These are phyloP conservation scores for Solanum etuberosum DNA, from an alignment of 257 asterid species.

Conservation along the genomic window DNA sequence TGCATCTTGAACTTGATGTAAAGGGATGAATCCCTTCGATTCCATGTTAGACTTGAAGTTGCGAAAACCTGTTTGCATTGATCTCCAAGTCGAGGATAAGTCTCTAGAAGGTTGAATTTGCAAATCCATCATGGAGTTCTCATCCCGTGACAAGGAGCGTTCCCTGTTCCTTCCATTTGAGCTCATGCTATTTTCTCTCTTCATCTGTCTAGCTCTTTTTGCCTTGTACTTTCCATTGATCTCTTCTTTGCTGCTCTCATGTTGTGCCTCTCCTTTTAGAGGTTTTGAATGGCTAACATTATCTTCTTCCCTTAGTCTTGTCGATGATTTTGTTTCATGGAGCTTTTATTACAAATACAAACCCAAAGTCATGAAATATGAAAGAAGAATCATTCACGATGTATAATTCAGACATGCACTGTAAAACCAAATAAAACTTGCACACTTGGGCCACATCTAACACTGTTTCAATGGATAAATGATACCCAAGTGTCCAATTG, in stretches of 20 bases:
- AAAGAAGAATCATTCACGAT: background rate
- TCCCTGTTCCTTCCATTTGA: conserved; percentile 9
- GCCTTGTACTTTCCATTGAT: conserved; percentile 13
- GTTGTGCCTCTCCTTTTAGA: conserved; percentile 3
- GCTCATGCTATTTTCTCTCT: conserved; percentile 8
- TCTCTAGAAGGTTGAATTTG: conserved; percentile 23
- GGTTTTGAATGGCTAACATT: conserved; percentile 13
- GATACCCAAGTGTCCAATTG: background rate
- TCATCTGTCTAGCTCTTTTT: conserved; percentile 16
- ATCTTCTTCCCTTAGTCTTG: conserved; percentile 20
- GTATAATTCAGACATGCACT: background rate
- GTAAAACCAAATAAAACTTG: background rate
- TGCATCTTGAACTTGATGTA: conserved; percentile 28
- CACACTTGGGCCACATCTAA: background rate
- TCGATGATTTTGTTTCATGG: conserved; percentile 19
- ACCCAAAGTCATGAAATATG: conserved; percentile 2
- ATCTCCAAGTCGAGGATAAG: conserved; percentile 46
- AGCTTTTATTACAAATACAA: conserved; percentile 16
- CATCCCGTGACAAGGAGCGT: background rate
- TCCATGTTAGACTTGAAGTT: conserved; percentile 49
- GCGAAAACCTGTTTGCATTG: conserved; percentile 42
- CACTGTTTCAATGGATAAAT: background rate
- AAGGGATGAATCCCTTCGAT: conserved; percentile 36
- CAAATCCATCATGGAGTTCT: background rate
- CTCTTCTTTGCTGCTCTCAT: conserved; percentile 8